Evolutionary conservation across 1,284 basidiomycete genomes (phyloP), one percentile per base, ranked within the genome.

Genomic region (Leucocoprinus gongylophorus): DNA sequence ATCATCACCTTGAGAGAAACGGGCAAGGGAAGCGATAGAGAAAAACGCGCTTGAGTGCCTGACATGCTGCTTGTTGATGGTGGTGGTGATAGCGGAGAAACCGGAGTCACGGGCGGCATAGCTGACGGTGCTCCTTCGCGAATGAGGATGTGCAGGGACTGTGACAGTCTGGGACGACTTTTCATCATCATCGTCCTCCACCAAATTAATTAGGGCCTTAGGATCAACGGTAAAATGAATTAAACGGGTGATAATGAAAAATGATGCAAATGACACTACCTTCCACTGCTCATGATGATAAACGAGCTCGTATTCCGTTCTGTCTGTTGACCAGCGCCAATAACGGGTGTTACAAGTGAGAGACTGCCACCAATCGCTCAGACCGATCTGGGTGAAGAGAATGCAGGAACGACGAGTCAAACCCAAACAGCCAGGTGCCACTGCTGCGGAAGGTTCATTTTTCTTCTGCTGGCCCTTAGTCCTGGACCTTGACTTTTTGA

Each of bases 231-330:
- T 46, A 41, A 35, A 33, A 35, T 18, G 29, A 45, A 13, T 43
- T 37, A 38, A 39, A 32, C n/a, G 21, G 39, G 3, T 40, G 6
- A 23, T 40, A 23, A 40, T 21, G 10, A 40, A 8, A 8, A n/a
- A 21, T 10, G 21, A 40, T n/a, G 33, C 9, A 28, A 17, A 26
- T 28, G 29, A 54, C 60, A 7, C 33, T 51, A 72, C 72, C 68
- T 71, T 68, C 74, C 74, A 76, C 26, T 70, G 69, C 47, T 65
- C 64, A 30, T 71, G 62, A 10, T 69, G 61, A 56, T 71, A 71
- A 12, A 63, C 54, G 30, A 75, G 55, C 37, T 69, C 64, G 47
- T 73, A 77, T 52, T 75, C 72, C 50, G 70, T 72, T 46, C 71
- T 57, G n/a, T 66, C 69, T 1, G 63, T 28, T 2, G 62, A 49